phyloP scores from a whole-genome alignment of 2,329 filamentous ascomycete genomes.

The Laburnicola sp. region DNA sequence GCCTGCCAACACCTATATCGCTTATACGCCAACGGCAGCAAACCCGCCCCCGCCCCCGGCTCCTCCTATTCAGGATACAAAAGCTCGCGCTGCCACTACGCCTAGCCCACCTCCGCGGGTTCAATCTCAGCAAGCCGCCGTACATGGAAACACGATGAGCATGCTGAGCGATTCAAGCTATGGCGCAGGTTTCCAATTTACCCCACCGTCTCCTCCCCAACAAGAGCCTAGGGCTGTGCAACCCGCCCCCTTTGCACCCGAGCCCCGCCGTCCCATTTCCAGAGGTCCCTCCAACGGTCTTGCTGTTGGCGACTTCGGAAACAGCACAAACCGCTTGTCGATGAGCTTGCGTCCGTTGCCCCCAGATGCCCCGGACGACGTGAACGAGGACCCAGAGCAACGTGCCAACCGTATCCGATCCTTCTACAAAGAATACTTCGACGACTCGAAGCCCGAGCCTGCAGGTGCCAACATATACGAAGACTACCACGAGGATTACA shows the following conservation, averaged over 20 bases:
- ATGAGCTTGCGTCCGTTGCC: constrained; percentile 80
- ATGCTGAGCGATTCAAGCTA: constrained; percentile 58
- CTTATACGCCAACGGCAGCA: constrained; percentile 38
- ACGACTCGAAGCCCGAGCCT: constrained; percentile 67
- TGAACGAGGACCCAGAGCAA: constrained; percentile 87
- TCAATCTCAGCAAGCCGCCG: constrained; percentile 42
- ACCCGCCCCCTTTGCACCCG: constrained; percentile 31
- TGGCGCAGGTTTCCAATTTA: constrained; percentile 57
- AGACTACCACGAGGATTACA: constrained; percentile 75
- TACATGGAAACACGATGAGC: constrained; percentile 42
- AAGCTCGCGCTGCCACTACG: constrained; percentile 27
- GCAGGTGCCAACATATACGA: constrained; percentile 42
- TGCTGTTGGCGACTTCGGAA: constrained; percentile 35
- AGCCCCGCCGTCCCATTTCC: constrained; percentile 30
- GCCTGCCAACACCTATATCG: constrained; percentile 36
- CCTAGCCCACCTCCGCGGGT: constrained; percentile 31
- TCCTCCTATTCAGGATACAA: constrained; percentile 29
- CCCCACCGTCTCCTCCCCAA: constrained; percentile 46
- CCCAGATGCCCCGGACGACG: constrained; percentile 65
- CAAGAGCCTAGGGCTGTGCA: constrained; percentile 20
- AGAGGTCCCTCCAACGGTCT: constrained; percentile 22
- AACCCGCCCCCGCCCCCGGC: constrained; percentile 17
- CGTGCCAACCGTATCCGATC: constrained; percentile 95
- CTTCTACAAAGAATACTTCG: constrained; percentile 99
- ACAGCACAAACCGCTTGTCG: constrained; percentile 56